Conservation (phyloP, 129 eudicot genomes). For the Pittosporum tobira region DNA sequence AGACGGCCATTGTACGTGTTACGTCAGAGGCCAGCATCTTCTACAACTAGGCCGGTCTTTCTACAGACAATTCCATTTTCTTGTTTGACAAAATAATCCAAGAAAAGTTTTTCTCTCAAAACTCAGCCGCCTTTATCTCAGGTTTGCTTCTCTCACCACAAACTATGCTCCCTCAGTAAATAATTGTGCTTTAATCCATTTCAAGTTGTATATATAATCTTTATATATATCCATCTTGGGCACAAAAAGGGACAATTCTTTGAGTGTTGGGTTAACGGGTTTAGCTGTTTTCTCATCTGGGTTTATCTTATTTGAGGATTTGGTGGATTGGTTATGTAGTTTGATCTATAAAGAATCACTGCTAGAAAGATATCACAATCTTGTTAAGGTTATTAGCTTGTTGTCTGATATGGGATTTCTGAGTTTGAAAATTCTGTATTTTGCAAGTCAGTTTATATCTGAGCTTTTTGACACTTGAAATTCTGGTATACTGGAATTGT, state of each 20-base stretch:
- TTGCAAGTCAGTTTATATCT: not conserved
- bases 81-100: not conserved
- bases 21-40: slow-evolving; percentile 5
- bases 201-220: not conserved
- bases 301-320: slow-evolving; percentile 15
- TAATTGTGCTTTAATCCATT: not conserved
- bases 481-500: slow-evolving; percentile 1
- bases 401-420: not conserved
- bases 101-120: not conserved
- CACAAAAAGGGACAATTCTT: not conserved
- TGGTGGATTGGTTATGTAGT: slow-evolving; percentile 7
- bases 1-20: slow-evolving; percentile 4
- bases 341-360: not conserved
- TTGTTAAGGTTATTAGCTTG: not conserved
- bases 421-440: not conserved
- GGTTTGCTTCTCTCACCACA: slow-evolving; percentile 14
- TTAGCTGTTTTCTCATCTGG: slow-evolving; percentile 22
- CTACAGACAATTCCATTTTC: not conserved
- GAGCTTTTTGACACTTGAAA: not conserved
- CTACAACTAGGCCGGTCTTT: slow-evolving; percentile 10
- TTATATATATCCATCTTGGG: not conserved
- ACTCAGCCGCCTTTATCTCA: slow-evolving; percentile 21
- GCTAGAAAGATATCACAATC: not conserved
- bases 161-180: not conserved
- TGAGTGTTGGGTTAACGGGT: not conserved